Evolutionary conservation across 192 early-diverging fungal species (phyloP), one percentile per base, ranked within the genome.

Genomic region (Backusella morwellensis): DNA sequence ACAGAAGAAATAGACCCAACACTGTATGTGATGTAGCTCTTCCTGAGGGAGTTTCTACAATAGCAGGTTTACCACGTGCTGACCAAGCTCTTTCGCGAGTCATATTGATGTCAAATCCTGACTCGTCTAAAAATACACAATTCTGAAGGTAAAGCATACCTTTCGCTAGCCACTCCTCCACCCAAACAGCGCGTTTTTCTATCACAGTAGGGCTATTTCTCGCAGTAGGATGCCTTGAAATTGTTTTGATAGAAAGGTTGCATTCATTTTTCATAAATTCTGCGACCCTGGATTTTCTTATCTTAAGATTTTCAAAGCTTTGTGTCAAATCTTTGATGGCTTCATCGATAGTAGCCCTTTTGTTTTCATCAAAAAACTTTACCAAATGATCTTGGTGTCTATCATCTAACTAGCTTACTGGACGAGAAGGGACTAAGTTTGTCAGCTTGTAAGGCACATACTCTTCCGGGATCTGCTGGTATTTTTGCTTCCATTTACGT

Each of bases 21-120:
- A 50, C 42, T 21, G 36, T 72, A 29, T 72, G 70, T 15, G 44
- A 72, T 19, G 44, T 32, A 42, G 41, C 70, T 52, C 70, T 72
- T 26, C 41, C 70, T 50, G 44, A 71, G 38, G 38, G 40, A 11
- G 70, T 72, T 50, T 38, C 40, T 19, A 72, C 44, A 21, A 72
- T 32, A 42, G 70, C 44, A 42, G 35, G 70, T 21, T 38, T 26
- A 29, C 44, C 42, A 72, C 6, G 40, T 26, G 35, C 21, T 11
- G 70, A 44, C 70, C 42, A 50, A 32, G 15, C 44, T 32, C 70
- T 38, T 42, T 23, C 40, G 21, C 70, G 29, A 52, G 38, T 38
- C 70, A 44, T 72, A 72, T 54, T 72, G 44, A 72, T 72, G 40
- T 72, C 70, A 72, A 71, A 72, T 72, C 47, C 44, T 42, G 70